Conservation (phyloP, 2,329 filamentous ascomycete species). For the Colletotrichum noveboracense region DNA sequence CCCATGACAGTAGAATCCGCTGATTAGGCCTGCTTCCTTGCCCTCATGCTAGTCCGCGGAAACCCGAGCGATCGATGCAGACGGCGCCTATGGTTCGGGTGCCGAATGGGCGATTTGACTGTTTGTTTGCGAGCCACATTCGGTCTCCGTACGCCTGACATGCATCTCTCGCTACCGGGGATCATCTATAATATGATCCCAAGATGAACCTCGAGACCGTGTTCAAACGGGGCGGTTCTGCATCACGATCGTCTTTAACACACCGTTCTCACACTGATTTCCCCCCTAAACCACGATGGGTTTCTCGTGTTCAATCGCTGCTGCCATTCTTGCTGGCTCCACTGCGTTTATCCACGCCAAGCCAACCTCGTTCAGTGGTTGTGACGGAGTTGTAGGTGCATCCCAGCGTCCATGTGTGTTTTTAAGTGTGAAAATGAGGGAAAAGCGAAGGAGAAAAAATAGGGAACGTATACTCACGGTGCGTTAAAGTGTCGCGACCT, state of each 20-base stretch:
- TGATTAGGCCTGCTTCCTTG: not conserved
- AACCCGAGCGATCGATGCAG: not conserved
- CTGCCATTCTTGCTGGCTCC: not conserved
- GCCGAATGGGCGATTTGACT: fast-evolving
- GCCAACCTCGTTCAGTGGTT: fast-evolving
- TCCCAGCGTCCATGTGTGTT: fast-evolving
- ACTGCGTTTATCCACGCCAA: not conserved
- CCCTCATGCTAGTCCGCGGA: not conserved
- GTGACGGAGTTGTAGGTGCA: not conserved
- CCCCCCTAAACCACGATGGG: fast-evolving
- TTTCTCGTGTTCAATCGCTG: not conserved
- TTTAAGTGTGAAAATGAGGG: not conserved
- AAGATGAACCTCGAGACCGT: not conserved
- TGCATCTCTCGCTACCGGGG: not conserved
- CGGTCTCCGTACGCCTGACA: fast-evolving
- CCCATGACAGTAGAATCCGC: fast-evolving
- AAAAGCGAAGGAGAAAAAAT: fast-evolving
- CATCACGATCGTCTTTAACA: not conserved
- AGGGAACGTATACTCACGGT: not conserved
- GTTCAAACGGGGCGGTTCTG: not conserved
- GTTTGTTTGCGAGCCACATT: not conserved
- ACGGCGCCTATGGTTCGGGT: not conserved
- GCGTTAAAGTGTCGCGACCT: not conserved
- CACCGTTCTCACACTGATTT: not conserved
- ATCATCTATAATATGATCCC: not conserved